These are phyloP conservation scores for Rhizophagus prolifer DNA, from an alignment of 192 early-diverging fungal species.

Conservation along the genomic window DNA sequence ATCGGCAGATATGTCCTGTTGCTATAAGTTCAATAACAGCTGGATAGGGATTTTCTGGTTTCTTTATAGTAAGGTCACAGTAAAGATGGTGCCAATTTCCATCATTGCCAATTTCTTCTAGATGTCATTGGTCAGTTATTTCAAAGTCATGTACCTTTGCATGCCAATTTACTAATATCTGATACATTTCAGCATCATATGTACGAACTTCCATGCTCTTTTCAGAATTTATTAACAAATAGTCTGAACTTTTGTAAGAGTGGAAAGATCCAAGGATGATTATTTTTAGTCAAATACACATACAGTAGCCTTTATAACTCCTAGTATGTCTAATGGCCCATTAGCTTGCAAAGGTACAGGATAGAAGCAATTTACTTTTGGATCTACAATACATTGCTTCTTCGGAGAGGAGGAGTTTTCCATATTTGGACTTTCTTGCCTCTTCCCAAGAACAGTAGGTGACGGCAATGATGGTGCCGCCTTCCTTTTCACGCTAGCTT, in stretches of 20 bases:
- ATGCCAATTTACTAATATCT: conserved; percentile 18
- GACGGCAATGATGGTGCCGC: not conserved
- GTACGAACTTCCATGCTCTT: conserved; percentile 2
- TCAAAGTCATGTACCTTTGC: not conserved
- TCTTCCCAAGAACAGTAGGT: not conserved
- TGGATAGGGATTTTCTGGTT: not conserved
- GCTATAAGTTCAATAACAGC: not conserved
- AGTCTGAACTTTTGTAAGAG: too few relatives aligned
- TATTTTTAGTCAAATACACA: too few relatives aligned
- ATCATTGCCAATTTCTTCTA: not conserved
- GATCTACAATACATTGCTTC: not conserved
- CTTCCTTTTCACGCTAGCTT: too few relatives aligned
- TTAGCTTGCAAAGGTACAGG: conserved; percentile 7
- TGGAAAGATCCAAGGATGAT: too few relatives aligned
- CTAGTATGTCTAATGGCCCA: conserved; percentile 15
- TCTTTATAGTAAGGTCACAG: not conserved
- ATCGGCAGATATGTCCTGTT: too few relatives aligned
- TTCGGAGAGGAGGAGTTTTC: not conserved
- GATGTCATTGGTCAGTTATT: conserved; percentile 11
- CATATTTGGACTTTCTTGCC: not conserved
- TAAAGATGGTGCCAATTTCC: not conserved
- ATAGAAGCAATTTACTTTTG: not conserved
- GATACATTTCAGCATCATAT: conserved; percentile 28
- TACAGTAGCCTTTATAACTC: conserved; percentile 1
- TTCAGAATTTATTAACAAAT: not conserved